A percentile compares a stretch with the other conserved stretches of the same genome.
phyloP scores from a whole-genome alignment of 148 eudicot species.

The Chenopodium suecicum region DNA sequence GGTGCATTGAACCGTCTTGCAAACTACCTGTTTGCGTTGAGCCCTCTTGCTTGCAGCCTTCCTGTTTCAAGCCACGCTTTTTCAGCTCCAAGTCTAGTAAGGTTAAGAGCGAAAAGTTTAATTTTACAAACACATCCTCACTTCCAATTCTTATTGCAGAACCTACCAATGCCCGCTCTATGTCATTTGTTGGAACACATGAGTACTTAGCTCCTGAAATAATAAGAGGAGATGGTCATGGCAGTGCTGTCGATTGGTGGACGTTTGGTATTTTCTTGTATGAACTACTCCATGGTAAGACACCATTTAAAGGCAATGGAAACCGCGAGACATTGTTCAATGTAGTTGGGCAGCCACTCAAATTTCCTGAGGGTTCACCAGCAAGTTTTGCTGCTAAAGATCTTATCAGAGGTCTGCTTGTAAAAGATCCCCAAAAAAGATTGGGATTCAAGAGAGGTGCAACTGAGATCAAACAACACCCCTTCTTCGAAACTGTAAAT shows the following conservation, averaged over 20 bases:
- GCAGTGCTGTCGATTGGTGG: slow-evolving; percentile 96
- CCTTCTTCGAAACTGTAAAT: slow-evolving; percentile 65
- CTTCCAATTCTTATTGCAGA: slow-evolving; percentile 68
- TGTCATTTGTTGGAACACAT: slow-evolving; percentile 88
- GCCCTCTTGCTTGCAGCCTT: slow-evolving; percentile 71
- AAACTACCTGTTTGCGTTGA: slow-evolving; percentile 57
- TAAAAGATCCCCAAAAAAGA: slow-evolving; percentile 71
- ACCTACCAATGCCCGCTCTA: slow-evolving; percentile 73
- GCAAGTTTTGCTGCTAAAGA: slow-evolving; percentile 76
- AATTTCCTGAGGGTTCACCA: slow-evolving; percentile 61
- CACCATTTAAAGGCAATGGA: slow-evolving; percentile 78
- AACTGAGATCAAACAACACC: slow-evolving; percentile 80
- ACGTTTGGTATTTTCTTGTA: slow-evolving; percentile 80
- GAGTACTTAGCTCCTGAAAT: slow-evolving; percentile 82
- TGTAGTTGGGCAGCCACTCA: slow-evolving; percentile 68
- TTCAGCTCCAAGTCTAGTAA: slow-evolving; percentile 51
- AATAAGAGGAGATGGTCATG: slow-evolving; percentile 85
- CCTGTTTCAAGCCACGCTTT: slow-evolving; percentile 63
- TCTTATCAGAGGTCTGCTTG: slow-evolving; percentile 64
- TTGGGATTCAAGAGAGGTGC: slow-evolving; percentile 79
- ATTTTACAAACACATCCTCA: slow-evolving; percentile 34
- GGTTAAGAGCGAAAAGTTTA: slow-evolving; percentile 26
- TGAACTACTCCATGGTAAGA: slow-evolving; percentile 67
- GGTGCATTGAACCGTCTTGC: slow-evolving; percentile 62
- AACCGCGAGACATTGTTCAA: slow-evolving; percentile 76